Percentiles rank a stretch among this genome's conserved stretches.
These are phyloP conservation scores for Cladosporium phlei DNA, from an alignment of 2,329 filamentous ascomycete genomes.

Conservation along the genomic window DNA sequence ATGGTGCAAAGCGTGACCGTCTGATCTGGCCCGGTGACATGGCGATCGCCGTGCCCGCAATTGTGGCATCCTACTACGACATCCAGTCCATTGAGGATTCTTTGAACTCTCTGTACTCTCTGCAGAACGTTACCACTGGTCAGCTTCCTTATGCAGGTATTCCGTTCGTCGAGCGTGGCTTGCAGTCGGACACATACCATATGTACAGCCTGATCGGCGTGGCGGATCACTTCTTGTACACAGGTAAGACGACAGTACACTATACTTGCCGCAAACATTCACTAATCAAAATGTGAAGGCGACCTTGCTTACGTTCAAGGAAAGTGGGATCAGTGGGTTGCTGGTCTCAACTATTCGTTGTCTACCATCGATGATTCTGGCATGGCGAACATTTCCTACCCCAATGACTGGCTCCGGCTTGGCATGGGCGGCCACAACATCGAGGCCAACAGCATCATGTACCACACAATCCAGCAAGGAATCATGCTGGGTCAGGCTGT, in stretches of 20 bases:
- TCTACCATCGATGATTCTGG: slow-evolving; percentile 23
- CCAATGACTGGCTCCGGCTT: slow-evolving; percentile 45
- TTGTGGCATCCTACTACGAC: slow-evolving; percentile 47
- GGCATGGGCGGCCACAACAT: slow-evolving; percentile 48
- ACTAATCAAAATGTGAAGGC: too few relatives aligned
- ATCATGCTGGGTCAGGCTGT: slow-evolving; percentile 49
- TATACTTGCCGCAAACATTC: too few relatives aligned
- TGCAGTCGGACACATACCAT: slow-evolving; percentile 51
- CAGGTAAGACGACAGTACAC: too few relatives aligned
- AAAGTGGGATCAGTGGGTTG: slow-evolving; percentile 42
- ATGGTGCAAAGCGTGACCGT: slow-evolving; percentile 38
- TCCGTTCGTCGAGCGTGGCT: slow-evolving; percentile 21
- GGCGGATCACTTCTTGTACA: slow-evolving; percentile 38
- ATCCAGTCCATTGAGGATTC: slow-evolving; percentile 32
- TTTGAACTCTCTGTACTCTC: slow-evolving; percentile 26
- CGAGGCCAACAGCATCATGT: slow-evolving; percentile 44
- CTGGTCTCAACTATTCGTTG: slow-evolving; percentile 38
- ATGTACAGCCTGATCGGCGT: slow-evolving; percentile 46
- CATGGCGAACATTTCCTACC: slow-evolving; percentile 44
- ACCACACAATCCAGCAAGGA: slow-evolving; percentile 50
- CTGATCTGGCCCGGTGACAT: slow-evolving; percentile 46
- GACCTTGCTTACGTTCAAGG: slow-evolving; percentile 37
- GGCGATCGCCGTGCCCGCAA: slow-evolving; percentile 45
- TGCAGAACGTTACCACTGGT: slow-evolving; percentile 25
- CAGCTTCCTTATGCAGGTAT: slow-evolving; percentile 27